Evolutionary conservation across 129 eudicot genomes (phyloP), one percentile per base, ranked within the genome.

Genomic region (Silybum marianum): DNA sequence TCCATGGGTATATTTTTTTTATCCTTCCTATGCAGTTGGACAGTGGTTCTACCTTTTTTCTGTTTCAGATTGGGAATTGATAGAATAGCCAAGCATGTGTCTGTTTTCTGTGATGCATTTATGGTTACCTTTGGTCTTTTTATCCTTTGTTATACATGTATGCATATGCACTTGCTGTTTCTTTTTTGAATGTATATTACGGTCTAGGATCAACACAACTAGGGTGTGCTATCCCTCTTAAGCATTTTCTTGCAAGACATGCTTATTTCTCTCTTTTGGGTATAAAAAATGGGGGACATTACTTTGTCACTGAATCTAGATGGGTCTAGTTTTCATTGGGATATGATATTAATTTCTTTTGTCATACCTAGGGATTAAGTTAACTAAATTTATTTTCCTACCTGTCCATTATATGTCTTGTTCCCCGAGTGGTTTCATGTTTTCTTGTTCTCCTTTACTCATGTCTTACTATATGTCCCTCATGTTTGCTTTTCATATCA

Each of bases 1-100:
- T 96, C 69, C 90, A 92, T 74, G 97, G 99, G 99, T 95, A 92
- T 51, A 92, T 51, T 71, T 51, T 76, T 32, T 83, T 71, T 7
- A 36, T 48, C 48, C 71, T 44, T 72, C 48, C 36, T 34, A 70
- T 38, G 58, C 79, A 51, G 25, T 44, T 30, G 28, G 28, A 54
- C 22, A 30, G 21, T 34, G 63, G 9, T 32, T 80, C 28, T 23
- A 72, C 25, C 21, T 80, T 80, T 46, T 48, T 79, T 42, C 23
- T 65, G 81, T 32, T 79, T 46, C 58, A 48, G 75, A 70, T 28
- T 30, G 38, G 34, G 60, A 48, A 22, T 21, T 51, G 1, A 46
- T 69, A 28, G 69, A 69, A 70, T 69, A 54, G 62, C 21, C 40
- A 38, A 44, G 70, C 60, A 12, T n/a, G 69, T n/a, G 24, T 62